Conservation (phyloP, 2,329 filamentous ascomycete species). For the Aspergillus sp. region DNA sequence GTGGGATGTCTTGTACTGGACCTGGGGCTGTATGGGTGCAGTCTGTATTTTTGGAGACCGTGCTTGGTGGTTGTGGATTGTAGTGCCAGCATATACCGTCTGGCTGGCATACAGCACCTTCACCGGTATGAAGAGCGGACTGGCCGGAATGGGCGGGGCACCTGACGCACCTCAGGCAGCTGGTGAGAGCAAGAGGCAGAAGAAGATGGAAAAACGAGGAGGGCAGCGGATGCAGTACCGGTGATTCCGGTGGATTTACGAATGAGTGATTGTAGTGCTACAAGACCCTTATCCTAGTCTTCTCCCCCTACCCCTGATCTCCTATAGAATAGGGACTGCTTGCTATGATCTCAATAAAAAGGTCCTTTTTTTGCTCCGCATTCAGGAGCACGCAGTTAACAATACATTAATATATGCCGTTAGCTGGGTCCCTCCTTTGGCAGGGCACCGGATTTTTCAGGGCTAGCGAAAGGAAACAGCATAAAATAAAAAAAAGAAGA, state of each 20-base stretch:
- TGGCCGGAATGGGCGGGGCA: slow-evolving; percentile 38
- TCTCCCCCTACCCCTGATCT: too few relatives aligned
- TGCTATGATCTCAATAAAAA: background rate
- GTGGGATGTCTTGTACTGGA: slow-evolving; percentile 96
- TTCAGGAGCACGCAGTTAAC: too few relatives aligned
- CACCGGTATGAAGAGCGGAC: slow-evolving; percentile 41
- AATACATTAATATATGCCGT: too few relatives aligned
- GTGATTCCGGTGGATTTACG: slow-evolving; percentile 15
- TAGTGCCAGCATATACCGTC: slow-evolving; percentile 45
- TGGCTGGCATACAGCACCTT: slow-evolving; percentile 44
- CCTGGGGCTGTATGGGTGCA: slow-evolving; percentile 71
- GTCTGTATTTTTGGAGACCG: slow-evolving; percentile 77
- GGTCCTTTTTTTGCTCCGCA: background rate
- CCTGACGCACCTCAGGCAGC: slow-evolving; percentile 17
- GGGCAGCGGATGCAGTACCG: slow-evolving; percentile 41
- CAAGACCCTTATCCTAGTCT: too few relatives aligned
- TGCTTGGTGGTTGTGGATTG: slow-evolving; percentile 62
- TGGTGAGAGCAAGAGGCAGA: slow-evolving; percentile 47
- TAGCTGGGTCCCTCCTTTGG: too few relatives aligned
- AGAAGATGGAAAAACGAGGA: slow-evolving; percentile 50
- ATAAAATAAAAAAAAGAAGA: too few relatives aligned
- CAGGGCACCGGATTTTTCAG: too few relatives aligned
- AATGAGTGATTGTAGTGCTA: too few relatives aligned
- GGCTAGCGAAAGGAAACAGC: too few relatives aligned
- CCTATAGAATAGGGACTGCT: too few relatives aligned